Conservation (phyloP, 768 basidiomycete genomes). For the Naematelia aurantialba region DNA sequence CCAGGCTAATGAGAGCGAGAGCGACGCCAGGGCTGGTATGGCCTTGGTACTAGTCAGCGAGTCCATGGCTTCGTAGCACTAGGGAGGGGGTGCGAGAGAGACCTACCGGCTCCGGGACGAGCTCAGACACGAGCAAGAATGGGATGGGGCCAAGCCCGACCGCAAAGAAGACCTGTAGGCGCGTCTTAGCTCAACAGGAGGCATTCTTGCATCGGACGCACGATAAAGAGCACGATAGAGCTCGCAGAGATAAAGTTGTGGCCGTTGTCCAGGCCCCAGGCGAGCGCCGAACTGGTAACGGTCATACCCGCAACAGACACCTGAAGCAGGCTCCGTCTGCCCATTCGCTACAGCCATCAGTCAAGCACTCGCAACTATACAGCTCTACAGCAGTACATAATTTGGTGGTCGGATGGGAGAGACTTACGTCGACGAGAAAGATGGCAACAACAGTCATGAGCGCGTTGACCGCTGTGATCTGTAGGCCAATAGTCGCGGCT, state of each 20-base stretch:
- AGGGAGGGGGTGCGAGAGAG: constrained; percentile 42
- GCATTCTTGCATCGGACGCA: constrained; percentile 51
- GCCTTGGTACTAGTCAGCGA: constrained; percentile 59
- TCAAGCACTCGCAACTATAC: background rate
- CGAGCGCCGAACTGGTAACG: constrained; percentile 63
- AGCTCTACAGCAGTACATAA: background rate
- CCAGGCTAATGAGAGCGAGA: constrained; percentile 75
- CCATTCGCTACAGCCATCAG: constrained; percentile 56
- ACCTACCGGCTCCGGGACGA: constrained; percentile 73
- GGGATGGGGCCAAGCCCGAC: constrained; percentile 87
- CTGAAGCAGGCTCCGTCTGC: constrained; percentile 66
- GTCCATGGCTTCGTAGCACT: background rate
- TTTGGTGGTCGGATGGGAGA: background rate
- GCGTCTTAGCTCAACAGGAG: background rate
- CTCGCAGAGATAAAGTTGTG: constrained; percentile 64
- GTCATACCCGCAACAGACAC: constrained; percentile 66
- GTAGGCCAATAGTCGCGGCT: constrained; percentile 77
- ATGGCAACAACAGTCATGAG: constrained; percentile 73
- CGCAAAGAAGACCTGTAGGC: constrained; percentile 68
- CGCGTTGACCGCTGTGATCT: constrained; percentile 79
- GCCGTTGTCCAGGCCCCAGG: constrained; percentile 65
- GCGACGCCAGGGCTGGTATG: constrained; percentile 73
- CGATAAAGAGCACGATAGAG: constrained; percentile 73
- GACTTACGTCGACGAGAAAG: constrained; percentile 73
- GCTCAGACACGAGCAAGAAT: constrained; percentile 86